Percentiles rank a stretch among this genome's conserved stretches.
These are phyloP conservation scores for Psilocybe mexicana DNA, from an alignment of 1,284 basidiomycete genomes.

Conservation along the genomic window DNA sequence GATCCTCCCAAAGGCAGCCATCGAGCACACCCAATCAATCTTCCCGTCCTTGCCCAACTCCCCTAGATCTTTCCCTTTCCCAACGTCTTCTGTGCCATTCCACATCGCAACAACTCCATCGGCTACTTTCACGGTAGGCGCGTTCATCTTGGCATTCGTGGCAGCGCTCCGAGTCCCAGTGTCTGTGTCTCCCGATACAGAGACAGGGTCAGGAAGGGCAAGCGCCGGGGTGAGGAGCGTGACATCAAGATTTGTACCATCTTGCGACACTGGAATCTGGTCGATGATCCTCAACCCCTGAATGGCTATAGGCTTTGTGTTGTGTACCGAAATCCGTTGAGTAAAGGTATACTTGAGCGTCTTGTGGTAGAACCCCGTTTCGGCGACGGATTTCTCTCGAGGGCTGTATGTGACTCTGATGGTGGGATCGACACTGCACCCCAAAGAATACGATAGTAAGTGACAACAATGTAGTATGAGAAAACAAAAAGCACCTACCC, in stretches of 20 bases:
- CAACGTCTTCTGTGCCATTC: constrained; percentile 28
- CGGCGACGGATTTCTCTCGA: constrained; percentile 27
- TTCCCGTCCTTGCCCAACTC: no score
- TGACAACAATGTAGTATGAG: neutral
- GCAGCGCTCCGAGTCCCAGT: no score
- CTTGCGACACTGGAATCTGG: constrained; percentile 36
- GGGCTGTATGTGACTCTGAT: constrained; percentile 34
- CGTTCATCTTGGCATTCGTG: no score
- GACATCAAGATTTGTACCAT: constrained; percentile 28
- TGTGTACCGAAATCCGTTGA: constrained; percentile 34
- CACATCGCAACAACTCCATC: constrained; percentile 32
- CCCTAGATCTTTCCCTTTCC: no score
- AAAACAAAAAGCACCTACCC: constrained; percentile 27
- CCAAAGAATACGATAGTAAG: neutral
- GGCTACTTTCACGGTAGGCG: constrained; percentile 11
- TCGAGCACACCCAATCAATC: no score
- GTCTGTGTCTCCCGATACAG: neutral
- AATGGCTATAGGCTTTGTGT: constrained; percentile 30
- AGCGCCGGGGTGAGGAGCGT: constrained; percentile 28
- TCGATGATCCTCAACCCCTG: constrained; percentile 35
- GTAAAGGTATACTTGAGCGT: constrained; percentile 26
- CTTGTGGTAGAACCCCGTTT: constrained; percentile 29
- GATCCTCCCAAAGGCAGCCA: no score
- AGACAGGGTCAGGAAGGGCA: constrained; percentile 4
- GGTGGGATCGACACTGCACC: constrained; percentile 29